Conservation (phyloP, 1,139 yeast species). For the Blastobotrys apis region DNA sequence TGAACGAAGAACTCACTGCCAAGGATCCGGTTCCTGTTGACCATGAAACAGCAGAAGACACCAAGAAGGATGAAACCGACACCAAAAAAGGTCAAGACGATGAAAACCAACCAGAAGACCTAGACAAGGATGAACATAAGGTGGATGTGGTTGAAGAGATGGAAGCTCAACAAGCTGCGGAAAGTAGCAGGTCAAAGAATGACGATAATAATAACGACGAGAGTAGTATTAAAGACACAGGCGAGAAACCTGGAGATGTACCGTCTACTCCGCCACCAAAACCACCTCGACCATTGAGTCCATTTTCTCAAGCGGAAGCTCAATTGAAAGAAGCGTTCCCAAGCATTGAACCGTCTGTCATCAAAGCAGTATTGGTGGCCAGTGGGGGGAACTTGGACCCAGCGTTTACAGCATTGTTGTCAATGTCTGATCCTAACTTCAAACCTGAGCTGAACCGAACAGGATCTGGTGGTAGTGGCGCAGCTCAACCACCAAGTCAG, state of each 20-base stretch:
- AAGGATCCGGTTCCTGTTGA: slow-evolving; percentile 11
- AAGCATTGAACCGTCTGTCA: slow-evolving; percentile 57
- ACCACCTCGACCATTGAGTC: slow-evolving; percentile 67
- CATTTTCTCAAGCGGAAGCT: slow-evolving; percentile 48
- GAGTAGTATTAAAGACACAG: background rate
- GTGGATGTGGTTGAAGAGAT: slow-evolving; percentile 13
- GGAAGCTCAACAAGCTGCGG: slow-evolving; percentile 16
- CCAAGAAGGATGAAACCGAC: background rate
- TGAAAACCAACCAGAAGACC: slow-evolving; percentile 10
- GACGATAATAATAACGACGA: slow-evolving; percentile 9
- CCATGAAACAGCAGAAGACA: background rate
- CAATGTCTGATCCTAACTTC: slow-evolving; percentile 70
- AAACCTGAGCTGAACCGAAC: slow-evolving; percentile 53
- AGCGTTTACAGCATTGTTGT: slow-evolving; percentile 83
- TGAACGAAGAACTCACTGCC: slow-evolving; percentile 9
- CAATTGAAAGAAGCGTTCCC: slow-evolving; percentile 81
- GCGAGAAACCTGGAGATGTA: slow-evolving; percentile 5
- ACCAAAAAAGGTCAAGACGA: too few relatives aligned
- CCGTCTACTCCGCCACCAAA: slow-evolving; percentile 52
- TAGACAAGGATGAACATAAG: slow-evolving; percentile 4
- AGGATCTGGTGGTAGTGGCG: slow-evolving; percentile 11
- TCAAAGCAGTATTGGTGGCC: slow-evolving; percentile 80
- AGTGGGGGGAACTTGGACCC: slow-evolving; percentile 75
- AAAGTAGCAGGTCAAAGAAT: too few relatives aligned
- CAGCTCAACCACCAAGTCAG: slow-evolving; percentile 36